Evolutionary conservation across 148 eudicot genomes (phyloP).

Genomic region (Rhododendron henanense): DNA sequence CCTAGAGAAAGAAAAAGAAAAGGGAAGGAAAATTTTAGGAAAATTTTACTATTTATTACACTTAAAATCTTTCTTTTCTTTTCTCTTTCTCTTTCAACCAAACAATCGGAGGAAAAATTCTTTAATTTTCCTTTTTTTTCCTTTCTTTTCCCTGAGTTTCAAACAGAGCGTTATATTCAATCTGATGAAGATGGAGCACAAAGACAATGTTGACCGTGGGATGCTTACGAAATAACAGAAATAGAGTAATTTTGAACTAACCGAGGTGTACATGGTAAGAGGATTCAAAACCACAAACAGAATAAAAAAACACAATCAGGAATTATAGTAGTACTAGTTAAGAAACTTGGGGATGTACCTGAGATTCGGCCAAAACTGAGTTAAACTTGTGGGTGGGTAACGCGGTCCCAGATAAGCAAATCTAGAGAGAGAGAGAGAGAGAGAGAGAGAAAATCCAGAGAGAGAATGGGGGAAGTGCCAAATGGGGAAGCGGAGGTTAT

Average conservation of each 20-base stretch:
- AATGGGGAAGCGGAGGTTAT: background rate
- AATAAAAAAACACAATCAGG: background rate
- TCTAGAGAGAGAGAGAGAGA: background rate
- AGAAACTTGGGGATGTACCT: background rate
- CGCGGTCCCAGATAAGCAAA: background rate
- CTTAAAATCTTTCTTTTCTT: too few species aligned
- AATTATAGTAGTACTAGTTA: background rate
- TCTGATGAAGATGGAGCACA: background rate
- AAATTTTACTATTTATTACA: too few species aligned
- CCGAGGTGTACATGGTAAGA: background rate
- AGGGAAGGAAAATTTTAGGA: too few species aligned
- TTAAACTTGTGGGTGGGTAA: background rate
- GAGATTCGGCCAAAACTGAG: constrained; percentile 1
- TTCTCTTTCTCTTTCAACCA: too few species aligned
- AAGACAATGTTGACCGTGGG: background rate
- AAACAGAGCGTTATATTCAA: too few species aligned
- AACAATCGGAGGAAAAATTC: too few species aligned
- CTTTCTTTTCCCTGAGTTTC: too few species aligned
- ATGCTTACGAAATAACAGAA: background rate
- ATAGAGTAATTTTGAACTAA: background rate
- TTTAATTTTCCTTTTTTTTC: too few species aligned
- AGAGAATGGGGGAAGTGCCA: background rate
- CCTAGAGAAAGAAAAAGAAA: too few species aligned
- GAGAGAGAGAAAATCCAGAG: too few species aligned
- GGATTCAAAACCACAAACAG: constrained; percentile 1